Conservation (phyloP, 2,329 filamentous ascomycete species). For the Calonectria naviculata region DNA sequence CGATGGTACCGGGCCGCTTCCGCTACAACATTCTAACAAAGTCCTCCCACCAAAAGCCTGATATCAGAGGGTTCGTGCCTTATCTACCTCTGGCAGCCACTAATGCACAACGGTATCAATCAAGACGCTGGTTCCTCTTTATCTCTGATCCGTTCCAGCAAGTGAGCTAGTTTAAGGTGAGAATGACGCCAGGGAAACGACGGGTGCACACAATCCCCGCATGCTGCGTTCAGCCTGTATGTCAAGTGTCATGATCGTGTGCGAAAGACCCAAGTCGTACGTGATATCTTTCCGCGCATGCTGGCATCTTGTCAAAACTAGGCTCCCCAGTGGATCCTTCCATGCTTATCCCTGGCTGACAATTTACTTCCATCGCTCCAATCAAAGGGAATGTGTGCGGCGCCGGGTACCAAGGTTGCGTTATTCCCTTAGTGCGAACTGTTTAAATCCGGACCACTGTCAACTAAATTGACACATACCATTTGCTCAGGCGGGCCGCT, state of each 20-base stretch:
- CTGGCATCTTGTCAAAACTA: conserved; percentile 33
- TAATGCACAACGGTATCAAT: conserved; percentile 8
- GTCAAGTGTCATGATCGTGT: conserved; percentile 16
- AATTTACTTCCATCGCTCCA: conserved; percentile 38
- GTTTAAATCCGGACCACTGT: neutral
- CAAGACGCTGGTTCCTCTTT: neutral
- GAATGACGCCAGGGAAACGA: neutral
- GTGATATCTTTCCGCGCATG: conserved; percentile 28
- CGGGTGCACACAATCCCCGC: neutral
- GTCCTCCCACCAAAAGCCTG: neutral
- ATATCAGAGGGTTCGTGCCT: neutral
- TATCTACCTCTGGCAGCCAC: conserved; percentile 17
- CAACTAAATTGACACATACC: conserved; percentile 17
- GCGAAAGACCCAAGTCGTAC: conserved; percentile 32
- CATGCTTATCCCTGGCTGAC: conserved; percentile 33
- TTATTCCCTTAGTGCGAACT: neutral
- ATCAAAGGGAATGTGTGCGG: conserved; percentile 25
- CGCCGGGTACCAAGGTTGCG: conserved; percentile 25
- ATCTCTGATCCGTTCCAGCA: neutral
- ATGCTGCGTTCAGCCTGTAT: neutral
- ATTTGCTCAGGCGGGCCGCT: conserved; percentile 26
- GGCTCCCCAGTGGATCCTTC: conserved; percentile 34
- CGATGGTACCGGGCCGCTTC: conserved; percentile 4
- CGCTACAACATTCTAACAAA: neutral
- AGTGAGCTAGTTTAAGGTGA: neutral